A percentile compares a stretch with the other conserved stretches of the same genome.
Evolutionary conservation across 2,329 filamentous ascomycete genomes (phyloP).

Genomic region (Pseudocercospora fijiensis): DNA sequence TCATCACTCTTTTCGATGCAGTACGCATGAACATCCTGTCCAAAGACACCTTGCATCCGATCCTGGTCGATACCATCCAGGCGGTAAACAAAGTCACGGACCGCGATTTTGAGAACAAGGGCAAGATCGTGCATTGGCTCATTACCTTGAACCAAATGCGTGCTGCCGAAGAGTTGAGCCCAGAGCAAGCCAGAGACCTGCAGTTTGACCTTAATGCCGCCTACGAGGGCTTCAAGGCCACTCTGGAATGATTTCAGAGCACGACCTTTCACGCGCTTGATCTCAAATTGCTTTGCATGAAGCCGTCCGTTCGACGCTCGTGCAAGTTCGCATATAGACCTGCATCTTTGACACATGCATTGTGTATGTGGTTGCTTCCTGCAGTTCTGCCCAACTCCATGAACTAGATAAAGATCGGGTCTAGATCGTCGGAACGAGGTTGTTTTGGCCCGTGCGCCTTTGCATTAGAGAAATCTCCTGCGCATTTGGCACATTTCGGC

Average conservation of each 20-base stretch:
- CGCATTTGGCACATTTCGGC: not conserved
- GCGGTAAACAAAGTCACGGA: slow-evolving; percentile 97
- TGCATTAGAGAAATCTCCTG: slow-evolving; percentile 5
- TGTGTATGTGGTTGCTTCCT: slow-evolving; percentile 5
- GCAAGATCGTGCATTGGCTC: slow-evolving; percentile 98
- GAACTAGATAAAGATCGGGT: not conserved
- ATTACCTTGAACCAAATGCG: slow-evolving; percentile 98
- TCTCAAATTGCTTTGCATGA: not conserved
- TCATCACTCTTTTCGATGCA: slow-evolving; percentile 96
- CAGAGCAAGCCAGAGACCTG: slow-evolving; percentile 83
- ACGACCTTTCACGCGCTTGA: not conserved
- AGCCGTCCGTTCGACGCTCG: not conserved
- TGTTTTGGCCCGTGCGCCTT: slow-evolving; percentile 9
- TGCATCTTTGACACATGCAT: slow-evolving; percentile 1
- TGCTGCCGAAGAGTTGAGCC: slow-evolving; percentile 83
- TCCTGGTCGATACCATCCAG: slow-evolving; percentile 93
- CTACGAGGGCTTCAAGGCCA: slow-evolving; percentile 89
- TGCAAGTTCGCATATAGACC: slow-evolving; percentile 8
- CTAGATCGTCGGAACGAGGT: slow-evolving; percentile 6
- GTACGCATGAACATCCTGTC: slow-evolving; percentile 87
- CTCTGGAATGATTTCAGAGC: slow-evolving; percentile 49
- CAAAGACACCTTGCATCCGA: slow-evolving; percentile 93
- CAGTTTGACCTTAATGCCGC: slow-evolving; percentile 92
- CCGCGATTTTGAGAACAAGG: slow-evolving; percentile 88
- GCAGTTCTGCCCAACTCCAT: slow-evolving; percentile 2